Evolutionary conservation across 805 yeast genomes (phyloP).

Genomic region (Middelhovenomyces tepae): DNA sequence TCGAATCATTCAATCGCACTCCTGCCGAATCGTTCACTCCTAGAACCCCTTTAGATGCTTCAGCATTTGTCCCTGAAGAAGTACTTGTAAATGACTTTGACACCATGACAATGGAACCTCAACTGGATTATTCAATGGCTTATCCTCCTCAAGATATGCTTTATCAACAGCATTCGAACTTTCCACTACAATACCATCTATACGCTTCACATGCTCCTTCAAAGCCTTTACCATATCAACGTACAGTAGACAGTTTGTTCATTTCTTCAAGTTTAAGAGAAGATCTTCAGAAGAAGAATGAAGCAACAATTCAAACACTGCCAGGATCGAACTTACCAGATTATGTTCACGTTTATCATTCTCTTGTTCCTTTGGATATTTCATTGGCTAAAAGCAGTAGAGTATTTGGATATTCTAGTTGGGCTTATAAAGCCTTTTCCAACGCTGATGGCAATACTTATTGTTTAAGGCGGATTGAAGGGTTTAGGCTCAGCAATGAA

Average conservation of each 20-base stretch:
- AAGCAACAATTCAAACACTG: slow-evolving; percentile 66
- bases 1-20: background rate
- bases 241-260: slow-evolving; percentile 60
- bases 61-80: no score
- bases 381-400: slow-evolving; percentile 29
- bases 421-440: slow-evolving; percentile 72
- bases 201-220: slow-evolving; percentile 59
- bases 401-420: slow-evolving; percentile 46
- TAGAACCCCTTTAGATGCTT: background rate
- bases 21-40: background rate
- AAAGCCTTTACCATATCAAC: slow-evolving; percentile 72
- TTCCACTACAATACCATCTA: slow-evolving; percentile 62
- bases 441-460: slow-evolving; percentile 72
- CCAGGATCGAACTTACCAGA: slow-evolving; percentile 58
- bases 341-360: slow-evolving; percentile 72
- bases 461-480: slow-evolving; percentile 64
- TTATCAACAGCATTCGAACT: slow-evolving; percentile 19
- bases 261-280: slow-evolving; percentile 67
- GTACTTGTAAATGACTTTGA: no score
- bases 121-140: no score
- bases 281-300: slow-evolving; percentile 60
- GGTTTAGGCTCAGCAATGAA: slow-evolving; percentile 46
- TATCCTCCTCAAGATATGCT: slow-evolving; percentile 9
- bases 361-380: slow-evolving; percentile 72
- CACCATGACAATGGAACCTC: no score